A percentile compares a stretch with the other conserved stretches of the same genome.
Conservation (phyloP, 305 asterid species). For the Ajuga reptans region DNA sequence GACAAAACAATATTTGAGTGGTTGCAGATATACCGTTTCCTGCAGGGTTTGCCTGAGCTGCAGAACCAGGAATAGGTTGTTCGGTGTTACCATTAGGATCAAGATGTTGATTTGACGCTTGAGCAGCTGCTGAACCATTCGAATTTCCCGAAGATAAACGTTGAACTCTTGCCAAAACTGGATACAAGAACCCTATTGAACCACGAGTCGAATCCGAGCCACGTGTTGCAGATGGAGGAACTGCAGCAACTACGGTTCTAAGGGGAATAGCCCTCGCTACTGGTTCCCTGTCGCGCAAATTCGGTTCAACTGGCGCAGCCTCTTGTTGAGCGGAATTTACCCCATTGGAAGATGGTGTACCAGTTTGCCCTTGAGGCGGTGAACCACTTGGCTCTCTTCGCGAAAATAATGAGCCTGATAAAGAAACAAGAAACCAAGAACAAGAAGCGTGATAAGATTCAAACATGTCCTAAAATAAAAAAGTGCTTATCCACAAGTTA, state of each 20-base stretch:
- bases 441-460: not conserved
- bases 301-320: slow-evolving; percentile 28
- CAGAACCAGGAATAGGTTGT: slow-evolving; percentile 34
- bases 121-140: slow-evolving; percentile 38
- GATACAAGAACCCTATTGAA: slow-evolving; percentile 63
- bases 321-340: slow-evolving; percentile 42
- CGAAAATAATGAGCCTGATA: slow-evolving; percentile 52
- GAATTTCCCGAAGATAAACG: slow-evolving; percentile 23
- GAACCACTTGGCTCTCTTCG: slow-evolving; percentile 55
- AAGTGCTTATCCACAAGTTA: not conserved
- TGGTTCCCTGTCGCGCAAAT: slow-evolving; percentile 39
- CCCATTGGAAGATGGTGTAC: slow-evolving; percentile 30
- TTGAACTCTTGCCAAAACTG: slow-evolving; percentile 72
- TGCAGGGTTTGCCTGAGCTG: slow-evolving; percentile 30
- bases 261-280: slow-evolving; percentile 53
- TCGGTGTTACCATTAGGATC: slow-evolving; percentile 30
- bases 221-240: slow-evolving; percentile 45
- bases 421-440: slow-evolving; percentile 13
- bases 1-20: too few species aligned
- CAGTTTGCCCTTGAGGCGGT: slow-evolving; percentile 48
- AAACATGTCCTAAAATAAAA: not conserved
- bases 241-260: slow-evolving; percentile 52
- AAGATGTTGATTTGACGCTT: slow-evolving; percentile 36
- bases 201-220: slow-evolving; percentile 54
- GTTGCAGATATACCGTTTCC: slow-evolving; percentile 34